Evolutionary conservation across 2,329 filamentous ascomycete genomes (phyloP).

Genomic region (Alternaria incomplexa): DNA sequence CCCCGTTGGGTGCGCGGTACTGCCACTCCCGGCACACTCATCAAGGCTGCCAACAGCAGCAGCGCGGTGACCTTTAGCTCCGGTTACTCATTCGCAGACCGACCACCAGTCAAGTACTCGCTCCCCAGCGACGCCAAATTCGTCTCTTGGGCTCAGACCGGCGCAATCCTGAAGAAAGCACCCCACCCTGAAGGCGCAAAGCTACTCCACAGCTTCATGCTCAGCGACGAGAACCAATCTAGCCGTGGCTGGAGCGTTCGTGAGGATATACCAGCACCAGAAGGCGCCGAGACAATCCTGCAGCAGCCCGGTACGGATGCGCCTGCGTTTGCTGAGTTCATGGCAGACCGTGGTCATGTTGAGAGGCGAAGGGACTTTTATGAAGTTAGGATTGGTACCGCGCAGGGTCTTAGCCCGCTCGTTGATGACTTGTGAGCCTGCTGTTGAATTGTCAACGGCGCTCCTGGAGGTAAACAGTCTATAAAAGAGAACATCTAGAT

Average conservation of each 20-base stretch:
- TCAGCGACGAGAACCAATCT: conserved; percentile 52
- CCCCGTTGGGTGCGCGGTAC: conserved; percentile 62
- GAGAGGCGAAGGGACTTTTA: conserved; percentile 54
- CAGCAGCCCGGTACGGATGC: conserved; percentile 46
- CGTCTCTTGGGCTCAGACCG: conserved; percentile 58
- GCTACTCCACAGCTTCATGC: conserved; percentile 56
- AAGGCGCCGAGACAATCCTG: conserved; percentile 37
- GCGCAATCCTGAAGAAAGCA: conserved; percentile 57
- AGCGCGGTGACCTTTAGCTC: conserved; percentile 28
- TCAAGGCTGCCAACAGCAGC: conserved; percentile 32
- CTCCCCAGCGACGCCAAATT: conserved; percentile 49
- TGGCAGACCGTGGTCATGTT: conserved; percentile 51
- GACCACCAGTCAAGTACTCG: neutral
- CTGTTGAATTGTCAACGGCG: no score
- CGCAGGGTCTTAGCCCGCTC: conserved; percentile 53
- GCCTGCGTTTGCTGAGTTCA: conserved; percentile 50
- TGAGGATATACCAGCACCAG: conserved; percentile 36
- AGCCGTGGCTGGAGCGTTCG: conserved; percentile 47
- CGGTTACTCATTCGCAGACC: neutral
- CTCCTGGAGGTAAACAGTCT: no score
- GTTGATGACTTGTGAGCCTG: conserved; percentile 18
- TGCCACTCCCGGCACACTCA: conserved; percentile 50
- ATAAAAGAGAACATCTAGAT: neutral
- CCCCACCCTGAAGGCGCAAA: conserved; percentile 60
- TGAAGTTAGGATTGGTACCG: conserved; percentile 52